Base-by-base conservation (phyloP, 2,329 filamentous ascomycete genomes). In the Penicillium italicum region DNA sequence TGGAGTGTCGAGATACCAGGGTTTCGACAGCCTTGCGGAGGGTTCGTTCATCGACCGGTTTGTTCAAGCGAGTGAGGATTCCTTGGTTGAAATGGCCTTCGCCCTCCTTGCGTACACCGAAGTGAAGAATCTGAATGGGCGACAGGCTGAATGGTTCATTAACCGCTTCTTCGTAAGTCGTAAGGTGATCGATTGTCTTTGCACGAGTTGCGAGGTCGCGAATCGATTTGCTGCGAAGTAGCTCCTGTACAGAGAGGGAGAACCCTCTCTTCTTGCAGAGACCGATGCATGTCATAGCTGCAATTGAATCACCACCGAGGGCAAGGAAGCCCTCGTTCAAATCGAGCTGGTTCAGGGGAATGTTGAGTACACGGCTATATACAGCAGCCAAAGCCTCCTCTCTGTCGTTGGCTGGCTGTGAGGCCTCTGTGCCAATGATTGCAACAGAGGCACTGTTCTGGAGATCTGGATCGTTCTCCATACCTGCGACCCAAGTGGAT, bases 241-340 rank as follows among this genome's bases (percentile, higher is more conserved):
- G 72, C 24, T 80, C 76, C 58, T 79, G 78, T 11, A 81, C 77
- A 11, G 72, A 77, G 24, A 80, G 65, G 12, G 74, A 71, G 55
- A 80, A 68, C 1, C 76, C 76, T 34, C 69, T 66, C 61, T 77
- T 78, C 45, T 77, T 77, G 57, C 76, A 79, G 34, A 77, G 70
- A 2, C 75, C 75, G 55, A 78, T 73, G 37, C 78, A 78, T 45
- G 77, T 77, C 74, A 81, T 80, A 0, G 79, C 77, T 38, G 77
- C 78, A 52, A 80, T 79, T 0, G 77, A 79, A 53, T 80, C 78
- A 49, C 78, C 78, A 33, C 78, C 77, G 2, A 79, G 60, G 11
- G 70, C 74, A 4, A 80, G 60, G 57, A 80, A 80, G 40, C 72
- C 71, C 44, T 73, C 65, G 18, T 70, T 59, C 34, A 72, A 26